phyloP scores from a whole-genome alignment of 208 protist species.

The Sergeia podlipaevii region DNA sequence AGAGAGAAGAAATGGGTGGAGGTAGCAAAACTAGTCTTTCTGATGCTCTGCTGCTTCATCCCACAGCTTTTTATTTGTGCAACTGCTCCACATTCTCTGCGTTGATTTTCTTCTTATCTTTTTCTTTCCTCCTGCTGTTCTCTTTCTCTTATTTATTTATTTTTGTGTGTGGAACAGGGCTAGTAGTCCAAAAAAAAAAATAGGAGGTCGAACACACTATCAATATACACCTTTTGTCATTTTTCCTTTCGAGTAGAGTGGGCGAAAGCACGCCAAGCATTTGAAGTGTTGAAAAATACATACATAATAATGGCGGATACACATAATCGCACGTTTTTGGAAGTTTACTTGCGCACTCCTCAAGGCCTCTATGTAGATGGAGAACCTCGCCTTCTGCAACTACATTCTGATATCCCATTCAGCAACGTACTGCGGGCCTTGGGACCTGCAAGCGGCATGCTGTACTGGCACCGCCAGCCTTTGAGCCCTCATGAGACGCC shows the following conservation, averaged over 20 bases:
- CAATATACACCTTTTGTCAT: background rate
- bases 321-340: too few species aligned
- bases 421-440: slow-evolving; percentile 39
- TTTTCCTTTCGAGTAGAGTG: too few species aligned
- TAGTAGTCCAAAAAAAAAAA: background rate
- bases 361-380: slow-evolving; percentile 3
- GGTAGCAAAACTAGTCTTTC: too few species aligned
- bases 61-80: too few species aligned
- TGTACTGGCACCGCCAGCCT: slow-evolving; percentile 29
- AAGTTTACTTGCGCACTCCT: too few species aligned
- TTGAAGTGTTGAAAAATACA: too few species aligned
- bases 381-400: slow-evolving; percentile 35
- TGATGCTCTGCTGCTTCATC: too few species aligned
- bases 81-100: too few species aligned
- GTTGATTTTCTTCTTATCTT: background rate
- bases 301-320: too few species aligned
- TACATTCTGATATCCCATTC: slow-evolving; percentile 36
- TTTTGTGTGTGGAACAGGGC: too few species aligned
- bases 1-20: too few species aligned
- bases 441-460: slow-evolving; percentile 7
- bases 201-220: background rate
- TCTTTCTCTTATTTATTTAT: background rate
- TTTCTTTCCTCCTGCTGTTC: slow-evolving; percentile 1
- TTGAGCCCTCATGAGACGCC: slow-evolving; percentile 26
- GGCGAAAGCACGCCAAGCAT: too few species aligned